These are phyloP conservation scores for Acacia crassicarpa DNA, from an alignment of 306 rosid genomes.

Conservation along the genomic window DNA sequence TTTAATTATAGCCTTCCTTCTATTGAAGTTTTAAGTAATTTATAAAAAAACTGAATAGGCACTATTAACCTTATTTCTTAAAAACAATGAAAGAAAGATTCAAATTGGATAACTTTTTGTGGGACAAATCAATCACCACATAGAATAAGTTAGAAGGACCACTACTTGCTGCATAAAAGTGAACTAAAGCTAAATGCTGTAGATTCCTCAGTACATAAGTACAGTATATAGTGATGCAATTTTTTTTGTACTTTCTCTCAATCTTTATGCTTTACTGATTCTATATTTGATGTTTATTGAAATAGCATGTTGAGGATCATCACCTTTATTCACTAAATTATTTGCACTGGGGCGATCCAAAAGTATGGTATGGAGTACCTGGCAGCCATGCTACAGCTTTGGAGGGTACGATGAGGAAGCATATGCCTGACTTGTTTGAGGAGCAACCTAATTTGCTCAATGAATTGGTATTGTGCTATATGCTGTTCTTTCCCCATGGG, in stretches of 20 bases:
- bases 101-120: not conserved
- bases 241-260: slow-evolving; percentile 26
- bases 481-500: slow-evolving; percentile 27
- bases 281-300: slow-evolving; percentile 36
- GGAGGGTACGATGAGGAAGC: slow-evolving; percentile 81
- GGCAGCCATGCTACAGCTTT: slow-evolving; percentile 70
- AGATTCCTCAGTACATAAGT: not conserved
- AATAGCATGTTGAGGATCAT: slow-evolving; percentile 98
- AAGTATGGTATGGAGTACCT: slow-evolving; percentile 96
- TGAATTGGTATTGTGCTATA: slow-evolving; percentile 66
- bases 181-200: slow-evolving; percentile 12
- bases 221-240: not conserved
- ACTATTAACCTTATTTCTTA: not conserved
- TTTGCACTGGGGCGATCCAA: slow-evolving; percentile 91
- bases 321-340: slow-evolving; percentile 93
- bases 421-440: slow-evolving; percentile 84
- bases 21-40: not conserved
- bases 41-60: not conserved
- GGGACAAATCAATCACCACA: slow-evolving; percentile 5
- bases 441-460: slow-evolving; percentile 93
- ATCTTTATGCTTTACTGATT: slow-evolving; percentile 11
- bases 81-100: not conserved
- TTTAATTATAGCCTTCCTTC: not conserved
- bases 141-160: not conserved
- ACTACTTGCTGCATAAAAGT: not conserved